Evolutionary conservation across 495 filamentous ascomycete species (phyloP).

Genomic region (Thermochaetoides thermophila): DNA sequence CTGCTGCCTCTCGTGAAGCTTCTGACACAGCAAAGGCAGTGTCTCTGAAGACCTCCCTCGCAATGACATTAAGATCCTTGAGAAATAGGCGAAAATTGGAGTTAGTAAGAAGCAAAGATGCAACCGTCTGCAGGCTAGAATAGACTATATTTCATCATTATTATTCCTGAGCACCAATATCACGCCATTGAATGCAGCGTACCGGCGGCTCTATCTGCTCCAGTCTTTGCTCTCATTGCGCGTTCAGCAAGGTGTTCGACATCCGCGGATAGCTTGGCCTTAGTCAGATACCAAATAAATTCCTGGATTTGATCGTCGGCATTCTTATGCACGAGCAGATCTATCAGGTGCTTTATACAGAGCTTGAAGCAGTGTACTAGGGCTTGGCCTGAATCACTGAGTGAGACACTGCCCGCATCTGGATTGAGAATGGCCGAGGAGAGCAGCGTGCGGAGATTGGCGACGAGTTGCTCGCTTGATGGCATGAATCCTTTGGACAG

Average conservation of each 20-base stretch:
- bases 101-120: conserved; percentile 72
- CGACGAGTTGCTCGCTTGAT: conserved; percentile 67
- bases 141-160: conserved; percentile 39
- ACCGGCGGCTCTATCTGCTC: conserved; percentile 70
- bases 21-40: conserved; percentile 64
- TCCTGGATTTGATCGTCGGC: conserved; percentile 75
- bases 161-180: not conserved
- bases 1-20: conserved; percentile 55
- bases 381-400: conserved; percentile 62
- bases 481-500: conserved; percentile 82
- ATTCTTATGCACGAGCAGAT: conserved; percentile 69
- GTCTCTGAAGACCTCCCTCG: conserved; percentile 74
- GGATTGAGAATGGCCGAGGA: conserved; percentile 66
- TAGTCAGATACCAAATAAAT: conserved; percentile 72
- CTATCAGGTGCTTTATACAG: conserved; percentile 60
- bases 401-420: conserved; percentile 51
- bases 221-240: conserved; percentile 49
- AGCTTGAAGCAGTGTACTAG: conserved; percentile 57
- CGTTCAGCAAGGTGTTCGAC: conserved; percentile 45
- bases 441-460: conserved; percentile 69
- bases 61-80: conserved; percentile 64
- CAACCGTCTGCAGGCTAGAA: conserved; percentile 69
- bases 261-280: conserved; percentile 56
- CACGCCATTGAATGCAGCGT: conserved; percentile 5
- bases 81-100: conserved; percentile 80